Evolutionary conservation across 2,329 filamentous ascomycete species (phyloP), one percentile per base, ranked within the genome.

Genomic region (Diplodia intermedia): DNA sequence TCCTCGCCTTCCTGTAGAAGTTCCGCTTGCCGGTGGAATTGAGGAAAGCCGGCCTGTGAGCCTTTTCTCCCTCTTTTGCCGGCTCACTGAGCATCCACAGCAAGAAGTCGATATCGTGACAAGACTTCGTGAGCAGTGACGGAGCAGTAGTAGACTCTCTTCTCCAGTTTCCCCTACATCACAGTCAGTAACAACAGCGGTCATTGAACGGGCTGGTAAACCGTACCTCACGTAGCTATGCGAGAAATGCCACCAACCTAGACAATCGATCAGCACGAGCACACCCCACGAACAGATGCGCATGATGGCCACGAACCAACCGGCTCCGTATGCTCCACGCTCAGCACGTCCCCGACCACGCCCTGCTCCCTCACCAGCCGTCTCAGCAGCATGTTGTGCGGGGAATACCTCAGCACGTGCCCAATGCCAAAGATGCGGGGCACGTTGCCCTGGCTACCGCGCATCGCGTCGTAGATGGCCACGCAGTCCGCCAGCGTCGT

Each of bases 101-200:
- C 4, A 98, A 81, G 68, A 98, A 88, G 76, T 99, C 95, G 61
- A 99, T 91, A 73, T 99, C 95, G 75, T 99, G 95, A 73, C 95
- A 98, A 69, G 92, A 96, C 80, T 98, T 99, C 2, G 94, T 97
- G 36, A 99, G 85, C 1, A 99, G 84, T 1, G 91, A 94, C 7
- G 90, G 94, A 29, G 86, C 94, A n/a, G 86, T 89, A 5, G 82
- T 90, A 0, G 88, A 90, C 71, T 92, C 89, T 70, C 91, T 92
- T 6, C 94, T 88, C 95, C 95, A 98, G 79, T 98, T 97, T 18
- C 95, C 95, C 55, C 92, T 85, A 67, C 9, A 18, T 4, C 11
- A 52, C 66, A 49, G 43, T 65, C 14, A 69, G 49, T 38, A 56
- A 29, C 12, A 26, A 5, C 31, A 26, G 53, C 33, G 20, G 23